Evolutionary conservation across 441 rosid genomes (phyloP).

Genomic region (Aquilaria agallochum): DNA sequence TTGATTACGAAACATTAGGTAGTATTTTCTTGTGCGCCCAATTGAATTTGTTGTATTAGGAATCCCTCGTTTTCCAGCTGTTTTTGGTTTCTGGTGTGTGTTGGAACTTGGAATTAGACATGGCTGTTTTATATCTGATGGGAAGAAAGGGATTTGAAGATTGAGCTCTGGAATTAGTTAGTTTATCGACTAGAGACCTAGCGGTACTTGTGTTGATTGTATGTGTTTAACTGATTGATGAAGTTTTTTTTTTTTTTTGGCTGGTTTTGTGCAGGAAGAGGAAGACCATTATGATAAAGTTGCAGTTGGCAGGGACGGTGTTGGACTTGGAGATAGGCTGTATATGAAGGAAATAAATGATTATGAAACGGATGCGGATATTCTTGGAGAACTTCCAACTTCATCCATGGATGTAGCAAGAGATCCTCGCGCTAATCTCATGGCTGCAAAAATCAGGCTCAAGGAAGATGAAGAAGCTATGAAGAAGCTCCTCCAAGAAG

Average conservation of each 20-base stretch:
- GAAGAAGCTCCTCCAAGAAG: conserved; percentile 66
- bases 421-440: conserved; percentile 80
- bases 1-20: too few relatives aligned
- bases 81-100: too few relatives aligned
- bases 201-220: neutral
- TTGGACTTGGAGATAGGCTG: conserved; percentile 31
- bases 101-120: too few relatives aligned
- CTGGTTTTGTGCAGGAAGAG: conserved; percentile 57
- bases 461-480: conserved; percentile 84
- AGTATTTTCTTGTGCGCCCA: too few relatives aligned
- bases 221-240: neutral
- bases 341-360: conserved; percentile 48
- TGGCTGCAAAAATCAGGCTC: conserved; percentile 67
- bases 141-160: too few relatives aligned
- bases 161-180: too few relatives aligned
- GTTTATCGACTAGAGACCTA: too few relatives aligned
- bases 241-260: neutral
- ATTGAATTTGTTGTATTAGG: too few relatives aligned
- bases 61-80: too few relatives aligned
- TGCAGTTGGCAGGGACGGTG: conserved; percentile 59
- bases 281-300: conserved; percentile 77
- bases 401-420: conserved; percentile 37
- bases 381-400: conserved; percentile 40
- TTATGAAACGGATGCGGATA: conserved; percentile 54
- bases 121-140: too few relatives aligned